A percentile compares a stretch with the other conserved stretches of the same genome.
These are phyloP conservation scores for Solanum arcanum DNA, from an alignment of 257 asterid species.

Conservation along the genomic window DNA sequence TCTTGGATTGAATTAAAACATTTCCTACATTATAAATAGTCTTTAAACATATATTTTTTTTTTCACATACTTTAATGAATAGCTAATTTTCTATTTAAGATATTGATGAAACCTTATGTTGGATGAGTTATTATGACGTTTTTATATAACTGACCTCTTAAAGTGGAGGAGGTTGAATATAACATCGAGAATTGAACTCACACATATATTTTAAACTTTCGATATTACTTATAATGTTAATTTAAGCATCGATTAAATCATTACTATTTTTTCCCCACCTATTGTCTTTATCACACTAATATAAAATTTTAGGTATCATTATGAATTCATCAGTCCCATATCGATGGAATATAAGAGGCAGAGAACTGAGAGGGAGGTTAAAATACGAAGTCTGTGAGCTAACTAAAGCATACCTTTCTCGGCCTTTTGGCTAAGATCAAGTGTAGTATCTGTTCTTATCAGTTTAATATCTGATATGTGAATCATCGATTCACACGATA, in stretches of 20 bases:
- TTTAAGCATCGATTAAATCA: too few species aligned
- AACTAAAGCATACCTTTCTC: constrained; percentile 16
- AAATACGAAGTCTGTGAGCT: fast-evolving
- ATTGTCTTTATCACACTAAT: background rate
- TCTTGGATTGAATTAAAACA: too few species aligned
- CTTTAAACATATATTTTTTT: too few species aligned
- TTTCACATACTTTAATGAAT: too few species aligned
- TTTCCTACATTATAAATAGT: too few species aligned
- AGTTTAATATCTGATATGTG: background rate
- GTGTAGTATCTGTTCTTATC: constrained; percentile 14
- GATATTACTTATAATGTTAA: too few species aligned
- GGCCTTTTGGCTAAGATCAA: constrained; percentile 38
- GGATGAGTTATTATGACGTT: background rate
- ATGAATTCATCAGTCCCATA: background rate
- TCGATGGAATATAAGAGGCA: background rate
- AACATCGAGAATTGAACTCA: too few species aligned
- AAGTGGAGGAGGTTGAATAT: too few species aligned
- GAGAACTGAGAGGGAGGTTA: background rate
- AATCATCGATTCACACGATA: background rate
- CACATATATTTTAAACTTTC: too few species aligned
- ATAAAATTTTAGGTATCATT: background rate
- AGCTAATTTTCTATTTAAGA: too few species aligned
- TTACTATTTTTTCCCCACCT: background rate
- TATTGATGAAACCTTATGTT: too few species aligned
- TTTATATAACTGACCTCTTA: background rate